Percentiles rank a stretch among this genome's conserved stretches.
These are phyloP conservation scores for Cajanus cajan DNA, from an alignment of 306 rosid species.

Conservation along the genomic window DNA sequence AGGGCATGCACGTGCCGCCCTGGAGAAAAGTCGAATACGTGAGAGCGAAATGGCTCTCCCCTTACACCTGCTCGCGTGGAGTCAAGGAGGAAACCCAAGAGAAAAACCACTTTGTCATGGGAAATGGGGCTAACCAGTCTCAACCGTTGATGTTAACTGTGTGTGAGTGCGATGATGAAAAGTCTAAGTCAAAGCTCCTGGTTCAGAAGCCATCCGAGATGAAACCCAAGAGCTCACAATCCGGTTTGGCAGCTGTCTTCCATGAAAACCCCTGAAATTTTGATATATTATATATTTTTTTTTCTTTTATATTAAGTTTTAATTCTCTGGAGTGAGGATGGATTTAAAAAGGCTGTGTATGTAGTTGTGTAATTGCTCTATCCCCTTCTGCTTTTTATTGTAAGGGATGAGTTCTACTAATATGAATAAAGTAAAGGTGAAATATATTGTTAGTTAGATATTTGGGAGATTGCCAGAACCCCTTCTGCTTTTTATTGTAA, in stretches of 20 bases:
- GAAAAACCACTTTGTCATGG: background rate
- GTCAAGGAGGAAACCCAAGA: background rate
- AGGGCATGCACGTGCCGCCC: slow-evolving; percentile 74
- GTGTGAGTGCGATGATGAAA: slow-evolving; percentile 2
- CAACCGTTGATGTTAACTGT: background rate
- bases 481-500: too few relatives aligned
- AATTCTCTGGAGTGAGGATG: slow-evolving; percentile 31
- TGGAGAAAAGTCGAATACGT: slow-evolving; percentile 76
- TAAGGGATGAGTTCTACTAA: slow-evolving; percentile 51
- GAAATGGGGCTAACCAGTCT: too few relatives aligned
- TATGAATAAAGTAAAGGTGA: slow-evolving; percentile 15
- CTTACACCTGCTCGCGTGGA: slow-evolving; percentile 33
- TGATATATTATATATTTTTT: slow-evolving; percentile 21
- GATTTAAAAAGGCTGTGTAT: slow-evolving; percentile 23
- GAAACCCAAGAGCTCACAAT: slow-evolving; percentile 43
- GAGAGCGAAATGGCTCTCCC: slow-evolving; percentile 72
- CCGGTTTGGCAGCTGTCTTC: slow-evolving; percentile 67
- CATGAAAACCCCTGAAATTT: slow-evolving; percentile 52
- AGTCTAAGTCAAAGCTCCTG: slow-evolving; percentile 14
- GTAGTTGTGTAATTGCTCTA: slow-evolving; percentile 29
- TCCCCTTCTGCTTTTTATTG: slow-evolving; percentile 66
- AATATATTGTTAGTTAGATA: background rate
- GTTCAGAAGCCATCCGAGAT: slow-evolving; percentile 49
- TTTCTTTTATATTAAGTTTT: background rate
- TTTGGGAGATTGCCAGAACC: background rate